Evolutionary conservation across 495 filamentous ascomycete species (phyloP).

Genomic region (Collariella sp.): DNA sequence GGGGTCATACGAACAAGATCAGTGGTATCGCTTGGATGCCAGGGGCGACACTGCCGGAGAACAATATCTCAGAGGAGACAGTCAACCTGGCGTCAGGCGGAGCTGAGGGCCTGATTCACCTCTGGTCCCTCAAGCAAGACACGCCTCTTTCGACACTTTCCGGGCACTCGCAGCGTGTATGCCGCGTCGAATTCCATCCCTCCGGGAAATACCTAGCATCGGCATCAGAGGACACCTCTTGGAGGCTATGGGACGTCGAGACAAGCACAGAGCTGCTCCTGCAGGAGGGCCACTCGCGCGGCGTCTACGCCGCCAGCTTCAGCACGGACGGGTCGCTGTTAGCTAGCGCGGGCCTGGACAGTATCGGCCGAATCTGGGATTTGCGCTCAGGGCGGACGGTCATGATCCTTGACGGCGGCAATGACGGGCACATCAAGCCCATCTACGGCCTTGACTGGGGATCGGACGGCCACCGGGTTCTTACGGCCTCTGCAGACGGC

Average conservation of each 20-base stretch:
- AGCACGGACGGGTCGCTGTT: constrained; percentile 85
- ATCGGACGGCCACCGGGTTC: constrained; percentile 76
- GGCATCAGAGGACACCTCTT: constrained; percentile 92
- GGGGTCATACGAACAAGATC: constrained; percentile 79
- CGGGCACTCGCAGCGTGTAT: constrained; percentile 81
- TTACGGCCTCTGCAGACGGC: constrained; percentile 86
- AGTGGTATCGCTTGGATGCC: constrained; percentile 90
- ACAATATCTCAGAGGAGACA: constrained; percentile 57
- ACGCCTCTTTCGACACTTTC: constrained; percentile 75
- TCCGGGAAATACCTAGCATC: constrained; percentile 85
- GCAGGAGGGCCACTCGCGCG: constrained; percentile 90
- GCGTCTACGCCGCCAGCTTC: constrained; percentile 82
- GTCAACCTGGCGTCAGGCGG: constrained; percentile 88
- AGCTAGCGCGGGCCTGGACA: constrained; percentile 85
- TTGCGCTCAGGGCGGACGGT: constrained; percentile 87
- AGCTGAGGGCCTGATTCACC: constrained; percentile 78
- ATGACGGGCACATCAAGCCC: constrained; percentile 87
- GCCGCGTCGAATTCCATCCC: constrained; percentile 88
- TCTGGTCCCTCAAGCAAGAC: constrained; percentile 82
- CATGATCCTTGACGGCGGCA: constrained; percentile 76
- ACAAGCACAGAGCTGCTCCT: constrained; percentile 74
- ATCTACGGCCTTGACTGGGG: constrained; percentile 92
- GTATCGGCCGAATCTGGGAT: constrained; percentile 94
- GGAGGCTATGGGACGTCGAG: constrained; percentile 92
- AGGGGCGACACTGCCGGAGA: constrained; percentile 61